phyloP scores from a whole-genome alignment of 1,284 basidiomycete species.

The Prillingera fragicola region DNA sequence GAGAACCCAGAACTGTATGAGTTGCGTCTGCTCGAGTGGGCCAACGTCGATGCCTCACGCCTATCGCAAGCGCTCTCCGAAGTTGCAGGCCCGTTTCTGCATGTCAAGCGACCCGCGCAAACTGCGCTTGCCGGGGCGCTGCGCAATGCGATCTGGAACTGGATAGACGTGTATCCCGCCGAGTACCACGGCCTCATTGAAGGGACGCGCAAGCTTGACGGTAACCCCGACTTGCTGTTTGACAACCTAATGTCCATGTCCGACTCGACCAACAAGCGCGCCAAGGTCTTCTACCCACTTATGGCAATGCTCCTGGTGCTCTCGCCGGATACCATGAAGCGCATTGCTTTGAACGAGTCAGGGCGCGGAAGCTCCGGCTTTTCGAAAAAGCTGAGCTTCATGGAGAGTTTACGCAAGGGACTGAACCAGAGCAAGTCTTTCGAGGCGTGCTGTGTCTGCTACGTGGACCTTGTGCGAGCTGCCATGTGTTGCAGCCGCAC shows the following conservation, averaged over 20 bases:
- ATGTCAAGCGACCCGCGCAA: constrained; percentile 72
- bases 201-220: constrained; percentile 61
- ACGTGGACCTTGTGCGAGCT: constrained; percentile 73
- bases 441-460: constrained; percentile 55
- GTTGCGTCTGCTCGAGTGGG: constrained; percentile 48
- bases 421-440: constrained; percentile 30
- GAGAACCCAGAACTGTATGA: constrained; percentile 54
- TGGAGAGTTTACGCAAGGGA: constrained; percentile 48
- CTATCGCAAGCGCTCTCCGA: constrained; percentile 53
- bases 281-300: constrained; percentile 69
- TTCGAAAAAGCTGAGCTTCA: constrained; percentile 48
- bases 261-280: constrained; percentile 49
- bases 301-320: constrained; percentile 70
- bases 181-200: constrained; percentile 73
- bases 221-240: constrained; percentile 74
- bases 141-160: constrained; percentile 81
- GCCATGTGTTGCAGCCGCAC: constrained; percentile 61
- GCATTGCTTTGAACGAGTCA: constrained; percentile 45
- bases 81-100: constrained; percentile 73
- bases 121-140: constrained; percentile 67
- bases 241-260: constrained; percentile 64
- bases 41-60: constrained; percentile 45
- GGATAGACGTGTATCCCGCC: constrained; percentile 74
- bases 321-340: constrained; percentile 65
- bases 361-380: constrained; percentile 31